Base-by-base conservation (phyloP, 2,329 filamentous ascomycete genomes). In the Knufia petricola region DNA sequence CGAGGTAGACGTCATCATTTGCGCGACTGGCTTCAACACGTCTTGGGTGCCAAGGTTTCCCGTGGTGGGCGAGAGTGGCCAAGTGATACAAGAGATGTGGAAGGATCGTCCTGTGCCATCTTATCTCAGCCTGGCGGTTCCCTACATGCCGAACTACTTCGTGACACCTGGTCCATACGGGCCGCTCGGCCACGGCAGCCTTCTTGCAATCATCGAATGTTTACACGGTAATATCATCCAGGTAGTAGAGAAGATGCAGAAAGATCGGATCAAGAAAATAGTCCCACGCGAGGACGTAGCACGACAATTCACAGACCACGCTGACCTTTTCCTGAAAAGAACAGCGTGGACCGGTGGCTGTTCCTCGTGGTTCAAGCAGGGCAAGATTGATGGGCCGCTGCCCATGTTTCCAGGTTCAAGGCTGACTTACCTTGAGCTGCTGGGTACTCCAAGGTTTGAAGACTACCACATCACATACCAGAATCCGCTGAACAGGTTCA, bases 271-370 rank as follows among this genome's bases (percentile, higher is more conserved):
- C 34, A 53, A 52, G 39, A 49, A 23, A 15, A 15, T 42, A 20
- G 26, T 31, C 4, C 40, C 40, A 10, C 8, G 26, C 3, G 21
- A 68, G 48, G 55, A 59, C 32, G 58, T 62, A 17, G 55, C 57
- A 8, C 44, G 56, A 26, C 58, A 64, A 34, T 66, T 69, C 51
- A 60, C 60, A n/a, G 63, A 66, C 47, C 68, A 69, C 51, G 65
- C 66, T 1, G 65, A 69, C 55, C 57, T 67, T 19, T 67, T 68
- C 53, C 56, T 69, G 45, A 57, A 66, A 49, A 57, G 66, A 34
- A 45, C 32, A 30, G 47, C 46, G 7, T 50, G 31, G 24, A 46
- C 45, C 6, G 49, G 31, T 7, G 26, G 20, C 10, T 53, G 51
- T 32, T 28, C 12, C 2, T 34, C 28, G 12, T 53, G 45, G 51